Evolutionary conservation across 2,329 filamentous ascomycete genomes (phyloP), one percentile per base, ranked within the genome.

Genomic region (Scedosporium apiospermum): DNA sequence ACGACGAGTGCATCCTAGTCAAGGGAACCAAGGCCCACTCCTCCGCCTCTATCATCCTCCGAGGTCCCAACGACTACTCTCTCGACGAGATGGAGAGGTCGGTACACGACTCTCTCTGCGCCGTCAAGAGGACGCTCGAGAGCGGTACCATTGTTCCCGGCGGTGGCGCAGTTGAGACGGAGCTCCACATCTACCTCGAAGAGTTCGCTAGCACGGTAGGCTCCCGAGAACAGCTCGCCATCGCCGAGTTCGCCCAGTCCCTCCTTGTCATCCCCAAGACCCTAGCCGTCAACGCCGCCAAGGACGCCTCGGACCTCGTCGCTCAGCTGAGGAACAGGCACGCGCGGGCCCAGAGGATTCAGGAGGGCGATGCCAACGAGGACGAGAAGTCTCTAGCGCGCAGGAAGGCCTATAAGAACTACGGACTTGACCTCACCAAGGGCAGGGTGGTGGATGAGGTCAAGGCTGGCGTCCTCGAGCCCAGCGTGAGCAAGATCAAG

Each of bases 71-170:
- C 77, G 95, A 99, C 76, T 98, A 90, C 79, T 91, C 91, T 65
- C 86, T 99, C 34, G 95, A 99, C 72, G 95, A 99, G 82, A 99
- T 98, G 93, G 95, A 99, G 82, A 90, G 95, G 67, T 98, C 95
- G 1, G 87, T 99, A 18, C 95, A 99, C 79, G 95, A 99, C 77
- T 96, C 93, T 14, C 83, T 99, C 57, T 97, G 91, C 68, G 95
- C 95, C 57, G 93, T 99, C 67, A 99, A 99, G 87, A 87, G 95
- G 69, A 97, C 95, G 3, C 82, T 99, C 6, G 95, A 99, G 80
- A 96, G 91, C 72, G 95, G 95, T 71, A 93, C 90, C 77, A 96
- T 99, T 67, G 95, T 99, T 46, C 95, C 95, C 16, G 95, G 95
- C 67, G 95, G 95, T 67, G 95, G 93, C 72, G 95, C 95, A 53